phyloP scores from a whole-genome alignment of 345 rosid genomes.

The Citrus cavaleriei region DNA sequence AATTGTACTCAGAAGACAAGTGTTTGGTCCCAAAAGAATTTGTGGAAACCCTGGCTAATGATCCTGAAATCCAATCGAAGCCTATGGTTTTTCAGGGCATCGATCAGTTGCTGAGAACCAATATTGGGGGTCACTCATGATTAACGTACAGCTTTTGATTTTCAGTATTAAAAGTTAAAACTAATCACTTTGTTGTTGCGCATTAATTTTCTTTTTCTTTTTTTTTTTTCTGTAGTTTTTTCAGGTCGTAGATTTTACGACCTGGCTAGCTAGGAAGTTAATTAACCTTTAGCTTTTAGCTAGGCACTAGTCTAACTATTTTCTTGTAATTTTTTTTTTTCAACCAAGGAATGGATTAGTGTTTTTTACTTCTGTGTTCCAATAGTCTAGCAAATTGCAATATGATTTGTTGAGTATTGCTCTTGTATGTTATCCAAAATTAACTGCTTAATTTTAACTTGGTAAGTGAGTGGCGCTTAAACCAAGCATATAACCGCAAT shows the following conservation, averaged over 20 bases:
- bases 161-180: not conserved
- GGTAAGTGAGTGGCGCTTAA: not conserved
- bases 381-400: not conserved
- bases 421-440: not conserved
- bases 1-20: constrained; percentile 42
- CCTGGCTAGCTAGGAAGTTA: not conserved
- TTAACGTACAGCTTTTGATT: not conserved
- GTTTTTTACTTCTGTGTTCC: not conserved
- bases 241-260: not conserved
- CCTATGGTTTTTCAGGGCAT: constrained; percentile 10
- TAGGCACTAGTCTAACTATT: not conserved
- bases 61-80: constrained; percentile 13
- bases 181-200: not conserved
- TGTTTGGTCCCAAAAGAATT: constrained; percentile 42
- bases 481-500: not conserved
- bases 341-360: not conserved
- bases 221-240: not conserved
- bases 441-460: not conserved
- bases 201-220: not conserved
- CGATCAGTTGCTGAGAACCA: not conserved
- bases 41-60: constrained; percentile 16
- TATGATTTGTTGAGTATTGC: not conserved
- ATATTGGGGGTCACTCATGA: not conserved
- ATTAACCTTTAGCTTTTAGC: not conserved
- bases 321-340: not conserved